Conservation (phyloP, 495 filamentous ascomycete species). For the Penicillium lagena region DNA sequence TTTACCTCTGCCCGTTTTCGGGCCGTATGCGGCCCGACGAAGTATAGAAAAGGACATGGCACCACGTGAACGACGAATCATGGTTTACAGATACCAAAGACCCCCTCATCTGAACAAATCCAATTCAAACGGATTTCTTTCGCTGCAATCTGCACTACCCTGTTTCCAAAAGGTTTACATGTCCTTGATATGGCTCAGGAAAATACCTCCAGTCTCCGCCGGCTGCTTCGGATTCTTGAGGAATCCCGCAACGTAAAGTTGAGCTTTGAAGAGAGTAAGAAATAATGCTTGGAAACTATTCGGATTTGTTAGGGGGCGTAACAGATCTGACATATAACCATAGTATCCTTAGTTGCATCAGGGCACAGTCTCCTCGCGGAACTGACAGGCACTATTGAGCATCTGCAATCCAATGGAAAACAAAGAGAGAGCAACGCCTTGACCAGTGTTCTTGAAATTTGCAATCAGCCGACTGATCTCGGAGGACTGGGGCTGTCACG, state of each 20-base stretch:
- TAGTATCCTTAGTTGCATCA: no score
- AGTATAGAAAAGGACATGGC: not conserved
- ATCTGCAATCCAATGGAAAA: not conserved
- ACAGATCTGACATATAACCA: no score
- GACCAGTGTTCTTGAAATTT: conserved; percentile 9
- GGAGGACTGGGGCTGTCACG: conserved; percentile 13
- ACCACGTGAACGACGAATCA: not conserved
- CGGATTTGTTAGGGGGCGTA: no score
- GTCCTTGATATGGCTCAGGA: not conserved
- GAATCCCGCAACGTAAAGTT: not conserved
- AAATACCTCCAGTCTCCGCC: not conserved
- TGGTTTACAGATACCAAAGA: no score
- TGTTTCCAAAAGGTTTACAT: not conserved
- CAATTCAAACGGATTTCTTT: no score
- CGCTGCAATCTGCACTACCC: no score
- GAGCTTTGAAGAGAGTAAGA: not conserved
- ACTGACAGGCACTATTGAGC: not conserved
- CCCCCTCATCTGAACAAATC: no score
- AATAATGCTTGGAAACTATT: no score
- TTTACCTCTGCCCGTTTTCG: not conserved
- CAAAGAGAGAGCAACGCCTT: conserved; percentile 4
- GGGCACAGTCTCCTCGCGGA: not conserved
- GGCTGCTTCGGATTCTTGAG: not conserved
- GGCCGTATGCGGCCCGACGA: conserved; percentile 3
- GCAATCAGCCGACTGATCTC: conserved; percentile 4